Percentiles rank a stretch among this genome's conserved stretches.
Conservation (phyloP, 129 eudicot genomes). For the Artemisia annua region DNA sequence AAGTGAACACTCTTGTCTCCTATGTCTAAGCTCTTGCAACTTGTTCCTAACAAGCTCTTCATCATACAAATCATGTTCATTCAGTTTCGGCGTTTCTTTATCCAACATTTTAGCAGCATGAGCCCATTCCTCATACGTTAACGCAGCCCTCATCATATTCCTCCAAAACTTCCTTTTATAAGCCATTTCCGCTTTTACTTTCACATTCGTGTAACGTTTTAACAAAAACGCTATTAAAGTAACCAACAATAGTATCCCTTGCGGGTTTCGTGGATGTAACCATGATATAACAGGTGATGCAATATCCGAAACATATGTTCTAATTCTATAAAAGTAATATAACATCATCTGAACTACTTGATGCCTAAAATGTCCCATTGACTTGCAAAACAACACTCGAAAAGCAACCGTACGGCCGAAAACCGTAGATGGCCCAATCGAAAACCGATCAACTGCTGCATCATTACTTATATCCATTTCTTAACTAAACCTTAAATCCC, state of each 20-base stretch:
- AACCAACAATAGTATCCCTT: slow-evolving; percentile 81
- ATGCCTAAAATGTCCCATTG: slow-evolving; percentile 71
- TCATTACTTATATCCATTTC: slow-evolving; percentile 91
- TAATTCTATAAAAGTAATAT: slow-evolving; percentile 37
- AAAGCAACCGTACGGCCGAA: slow-evolving; percentile 80
- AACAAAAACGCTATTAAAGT: slow-evolving; percentile 71
- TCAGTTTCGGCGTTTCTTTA: slow-evolving; percentile 72
- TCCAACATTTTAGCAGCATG: slow-evolving; percentile 98
- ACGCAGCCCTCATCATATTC: slow-evolving; percentile 86
- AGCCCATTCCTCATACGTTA: slow-evolving; percentile 96
- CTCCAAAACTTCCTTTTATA: slow-evolving; percentile 91
- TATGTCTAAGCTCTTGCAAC: slow-evolving; percentile 74
- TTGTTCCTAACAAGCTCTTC: slow-evolving; percentile 86
- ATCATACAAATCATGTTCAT: slow-evolving; percentile 73
- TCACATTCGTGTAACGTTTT: slow-evolving; percentile 82
- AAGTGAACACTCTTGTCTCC: slow-evolving; percentile 86
- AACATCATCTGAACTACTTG: slow-evolving; percentile 40
- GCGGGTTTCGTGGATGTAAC: slow-evolving; percentile 95
- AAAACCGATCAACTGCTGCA: slow-evolving; percentile 74
- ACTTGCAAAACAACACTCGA: slow-evolving; percentile 75
- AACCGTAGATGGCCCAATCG: slow-evolving; percentile 79
- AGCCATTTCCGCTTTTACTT: slow-evolving; percentile 82
- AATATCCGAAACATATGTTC: slow-evolving; percentile 21
- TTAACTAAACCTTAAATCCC: not conserved
- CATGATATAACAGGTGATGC: slow-evolving; percentile 68